phyloP scores from a whole-genome alignment of 2,329 filamentous ascomycete species.

The Colletotrichum tofieldiae region DNA sequence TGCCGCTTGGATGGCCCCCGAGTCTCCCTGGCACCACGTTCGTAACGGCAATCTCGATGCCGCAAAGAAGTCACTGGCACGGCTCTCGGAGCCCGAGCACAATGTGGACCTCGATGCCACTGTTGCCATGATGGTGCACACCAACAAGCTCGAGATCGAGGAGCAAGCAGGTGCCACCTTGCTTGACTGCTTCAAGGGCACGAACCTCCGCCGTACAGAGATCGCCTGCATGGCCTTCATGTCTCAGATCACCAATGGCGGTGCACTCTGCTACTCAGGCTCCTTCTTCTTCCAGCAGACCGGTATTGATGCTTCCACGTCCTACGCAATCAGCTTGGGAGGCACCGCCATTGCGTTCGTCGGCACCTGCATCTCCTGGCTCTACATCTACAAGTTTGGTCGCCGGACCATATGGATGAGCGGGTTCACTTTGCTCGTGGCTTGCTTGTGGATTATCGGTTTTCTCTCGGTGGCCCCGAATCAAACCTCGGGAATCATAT shows the following conservation, averaged over 20 bases:
- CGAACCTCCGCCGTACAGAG: slow-evolving; percentile 62
- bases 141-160: slow-evolving; percentile 62
- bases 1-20: slow-evolving; percentile 53
- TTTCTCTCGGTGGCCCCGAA: slow-evolving; percentile 56
- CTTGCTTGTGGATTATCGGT: slow-evolving; percentile 61
- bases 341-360: slow-evolving; percentile 61
- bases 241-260: slow-evolving; percentile 60
- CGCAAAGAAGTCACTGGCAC: slow-evolving; percentile 51
- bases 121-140: slow-evolving; percentile 61
- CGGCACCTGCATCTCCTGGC: slow-evolving; percentile 61
- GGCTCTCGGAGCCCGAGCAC: slow-evolving; percentile 51
- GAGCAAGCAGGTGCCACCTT: slow-evolving; percentile 58
- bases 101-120: slow-evolving; percentile 55
- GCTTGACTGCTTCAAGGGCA: slow-evolving; percentile 64
- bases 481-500: slow-evolving; percentile 54
- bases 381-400: slow-evolving; percentile 59
- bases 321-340: slow-evolving; percentile 60
- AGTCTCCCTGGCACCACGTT: slow-evolving; percentile 57
- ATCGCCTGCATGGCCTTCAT: slow-evolving; percentile 60
- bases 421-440: slow-evolving; percentile 56
- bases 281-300: slow-evolving; percentile 65
- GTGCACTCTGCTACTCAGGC: slow-evolving; percentile 58
- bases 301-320: slow-evolving; percentile 55
- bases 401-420: slow-evolving; percentile 60
- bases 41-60: slow-evolving; percentile 51